Evolutionary conservation across 371 early-diverging fungal species (phyloP).

Genomic region (Circinella minor): DNA sequence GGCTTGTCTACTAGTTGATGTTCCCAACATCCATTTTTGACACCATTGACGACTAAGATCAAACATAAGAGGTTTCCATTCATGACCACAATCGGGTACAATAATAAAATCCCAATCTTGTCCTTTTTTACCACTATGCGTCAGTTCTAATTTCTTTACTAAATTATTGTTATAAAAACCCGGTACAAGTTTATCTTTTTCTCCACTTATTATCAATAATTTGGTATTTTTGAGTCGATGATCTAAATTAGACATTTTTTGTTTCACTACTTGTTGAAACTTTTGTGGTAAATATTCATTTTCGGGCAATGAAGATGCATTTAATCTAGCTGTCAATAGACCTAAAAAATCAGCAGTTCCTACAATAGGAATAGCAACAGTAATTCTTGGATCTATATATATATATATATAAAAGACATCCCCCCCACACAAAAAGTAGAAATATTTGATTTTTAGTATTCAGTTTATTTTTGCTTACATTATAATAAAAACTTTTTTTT

Average conservation of each 20-base stretch:
- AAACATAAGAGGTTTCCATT: conserved; percentile 43
- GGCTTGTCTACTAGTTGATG: background rate
- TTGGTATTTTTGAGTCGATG: conserved; percentile 30
- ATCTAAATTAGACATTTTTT: conserved; percentile 21
- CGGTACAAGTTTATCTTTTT: conserved; percentile 37
- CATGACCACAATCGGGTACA: conserved; percentile 41
- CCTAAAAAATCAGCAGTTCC: conserved; percentile 40
- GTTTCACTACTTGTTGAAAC: conserved; percentile 23
- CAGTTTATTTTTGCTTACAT: too few relatives aligned
- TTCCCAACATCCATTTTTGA: conserved; percentile 38
- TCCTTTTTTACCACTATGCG: conserved; percentile 30
- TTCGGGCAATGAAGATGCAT: conserved; percentile 13
- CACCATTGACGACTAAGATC: conserved; percentile 32
- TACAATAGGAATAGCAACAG: conserved; percentile 47
- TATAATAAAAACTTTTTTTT: too few relatives aligned
- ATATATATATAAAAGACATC: background rate
- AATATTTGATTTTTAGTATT: too few relatives aligned
- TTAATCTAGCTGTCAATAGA: conserved; percentile 32
- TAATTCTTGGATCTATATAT: conserved; percentile 44
- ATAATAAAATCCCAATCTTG: conserved; percentile 37
- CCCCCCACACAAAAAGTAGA: background rate
- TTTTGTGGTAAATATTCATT: conserved; percentile 28
- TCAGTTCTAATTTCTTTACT: conserved; percentile 20
- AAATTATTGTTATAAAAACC: conserved; percentile 28
- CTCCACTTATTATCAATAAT: conserved; percentile 42